phyloP scores from a whole-genome alignment of 805 yeast genomes.

The Cyberlindnera americana region DNA sequence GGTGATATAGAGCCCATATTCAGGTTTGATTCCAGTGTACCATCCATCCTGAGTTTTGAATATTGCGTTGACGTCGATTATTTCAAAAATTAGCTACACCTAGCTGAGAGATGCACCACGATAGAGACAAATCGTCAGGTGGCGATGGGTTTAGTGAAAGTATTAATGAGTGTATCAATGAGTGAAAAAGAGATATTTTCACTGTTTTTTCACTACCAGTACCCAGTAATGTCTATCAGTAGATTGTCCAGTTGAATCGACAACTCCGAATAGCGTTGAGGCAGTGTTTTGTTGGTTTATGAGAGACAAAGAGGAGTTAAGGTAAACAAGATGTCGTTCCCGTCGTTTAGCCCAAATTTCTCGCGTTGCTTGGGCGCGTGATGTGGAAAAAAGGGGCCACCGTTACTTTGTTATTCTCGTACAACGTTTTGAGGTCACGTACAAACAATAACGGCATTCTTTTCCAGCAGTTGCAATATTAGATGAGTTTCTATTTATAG shows the following conservation, averaged over 20 bases:
- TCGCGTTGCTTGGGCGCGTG: conserved; percentile 1
- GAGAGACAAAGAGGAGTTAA: background rate
- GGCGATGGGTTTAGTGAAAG: no score
- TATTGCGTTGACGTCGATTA: no score
- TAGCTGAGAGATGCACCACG: background rate
- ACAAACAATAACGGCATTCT: no score
- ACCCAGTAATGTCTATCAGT: no score
- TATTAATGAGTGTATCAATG: no score
- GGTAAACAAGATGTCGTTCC: conserved; percentile 13
- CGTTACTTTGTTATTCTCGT: background rate
- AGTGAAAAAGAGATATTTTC: no score
- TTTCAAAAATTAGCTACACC: no score
- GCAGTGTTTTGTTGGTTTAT: conserved; percentile 6
- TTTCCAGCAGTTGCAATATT: no score
- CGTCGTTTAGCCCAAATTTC: conserved; percentile 11
- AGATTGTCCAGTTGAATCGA: conserved; percentile 18
- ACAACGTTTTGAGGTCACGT: no score
- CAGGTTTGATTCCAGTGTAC: background rate
- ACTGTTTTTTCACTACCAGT: no score
- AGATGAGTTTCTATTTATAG: no score
- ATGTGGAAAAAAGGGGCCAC: background rate
- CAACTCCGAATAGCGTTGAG: conserved; percentile 13
- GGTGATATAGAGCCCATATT: conserved; percentile 3
- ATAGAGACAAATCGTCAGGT: background rate
- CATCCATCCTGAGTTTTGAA: background rate